These are phyloP conservation scores for Cydonia oblonga DNA, from an alignment of 331 rosid species.

Conservation along the genomic window DNA sequence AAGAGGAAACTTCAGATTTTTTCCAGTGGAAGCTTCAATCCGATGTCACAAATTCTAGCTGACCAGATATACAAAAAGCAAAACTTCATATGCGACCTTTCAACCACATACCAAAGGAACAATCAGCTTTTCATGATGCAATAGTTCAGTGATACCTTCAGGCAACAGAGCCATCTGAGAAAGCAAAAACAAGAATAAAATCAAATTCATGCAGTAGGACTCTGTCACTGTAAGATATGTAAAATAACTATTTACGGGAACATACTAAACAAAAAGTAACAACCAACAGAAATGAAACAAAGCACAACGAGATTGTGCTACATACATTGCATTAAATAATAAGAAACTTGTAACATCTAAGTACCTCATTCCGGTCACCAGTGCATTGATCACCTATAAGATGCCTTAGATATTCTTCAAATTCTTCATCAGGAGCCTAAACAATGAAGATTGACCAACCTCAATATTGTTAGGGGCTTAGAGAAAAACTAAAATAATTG, in stretches of 20 bases:
- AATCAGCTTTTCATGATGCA: slow-evolving; percentile 68
- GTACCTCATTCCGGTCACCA: slow-evolving; percentile 80
- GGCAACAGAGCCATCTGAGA: slow-evolving; percentile 97
- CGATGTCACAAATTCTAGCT: not conserved
- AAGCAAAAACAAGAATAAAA: slow-evolving; percentile 19
- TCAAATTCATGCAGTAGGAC: slow-evolving; percentile 9
- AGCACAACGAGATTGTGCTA: not conserved
- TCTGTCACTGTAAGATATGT: not conserved
- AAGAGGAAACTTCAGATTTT: not conserved
- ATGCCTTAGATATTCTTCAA: slow-evolving; percentile 82
- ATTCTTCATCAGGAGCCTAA: slow-evolving; percentile 98
- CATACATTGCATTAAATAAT: not conserved
- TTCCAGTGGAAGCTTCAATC: not conserved
- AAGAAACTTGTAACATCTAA: not conserved
- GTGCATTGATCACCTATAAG: slow-evolving; percentile 66
- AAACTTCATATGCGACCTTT: slow-evolving; percentile 2
- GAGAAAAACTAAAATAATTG: not conserved
- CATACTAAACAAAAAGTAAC: not conserved
- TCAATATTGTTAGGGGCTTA: slow-evolving; percentile 3
- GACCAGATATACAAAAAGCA: slow-evolving; percentile 1
- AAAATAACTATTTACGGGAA: not conserved
- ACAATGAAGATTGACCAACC: slow-evolving; percentile 12
- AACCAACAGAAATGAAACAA: not conserved
- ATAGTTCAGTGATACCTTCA: slow-evolving; percentile 86
- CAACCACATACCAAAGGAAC: slow-evolving; percentile 71